Evolutionary conservation across 2,329 filamentous ascomycete genomes (phyloP), one percentile per base, ranked within the genome.

Genomic region (Ophiocordyceps polyrhachis-furcata): DNA sequence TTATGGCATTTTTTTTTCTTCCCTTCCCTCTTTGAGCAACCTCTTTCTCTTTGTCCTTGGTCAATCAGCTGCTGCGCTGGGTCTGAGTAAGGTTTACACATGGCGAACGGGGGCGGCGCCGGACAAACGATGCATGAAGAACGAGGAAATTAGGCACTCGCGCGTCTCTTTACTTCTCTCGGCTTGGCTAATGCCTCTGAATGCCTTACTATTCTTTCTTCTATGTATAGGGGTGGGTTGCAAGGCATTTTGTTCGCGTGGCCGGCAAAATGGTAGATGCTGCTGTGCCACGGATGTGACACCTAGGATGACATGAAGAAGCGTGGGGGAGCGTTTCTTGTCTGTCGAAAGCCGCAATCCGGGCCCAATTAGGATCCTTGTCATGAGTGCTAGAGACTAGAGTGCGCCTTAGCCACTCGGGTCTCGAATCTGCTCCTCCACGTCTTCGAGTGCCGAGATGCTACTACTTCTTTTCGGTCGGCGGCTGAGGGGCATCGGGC

Each of bases 401-500:
- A 28, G 25, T 28, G 25, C 8, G 25, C 9, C 25, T 28, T 32
- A n/a, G 13, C 15, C 12, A 14, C 31, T n/a, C 11, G 4, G 12
- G 31, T 15, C 13, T 5, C 13, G 31, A 32, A 14, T 32, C 31
- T n/a, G 31, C 31, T 9, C 13, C 4, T 32, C 31, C 25, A 28
- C 25, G 29, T 31, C 9, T 6, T 23, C 21, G 21, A 23, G 9
- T 28, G 25, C 25, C 25, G 25, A 28, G 31, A n/a, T n/a, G n/a
- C 12, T 14, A 3, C 35, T 19, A 21, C 29, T 45, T 20, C 38
- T 42, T 45, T 37, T 64, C 59, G 37, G 64, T 56, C n/a, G 67
- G 61, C 48, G 70, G 65, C 43, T 64, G 61, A 42, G 84, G 81
- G 44, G 73, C 69, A 59, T 85, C 83, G 25, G 91, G 91, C 35